Base-by-base conservation (phyloP, 1,139 yeast species). In the Zygosaccharomyces sapae region DNA sequence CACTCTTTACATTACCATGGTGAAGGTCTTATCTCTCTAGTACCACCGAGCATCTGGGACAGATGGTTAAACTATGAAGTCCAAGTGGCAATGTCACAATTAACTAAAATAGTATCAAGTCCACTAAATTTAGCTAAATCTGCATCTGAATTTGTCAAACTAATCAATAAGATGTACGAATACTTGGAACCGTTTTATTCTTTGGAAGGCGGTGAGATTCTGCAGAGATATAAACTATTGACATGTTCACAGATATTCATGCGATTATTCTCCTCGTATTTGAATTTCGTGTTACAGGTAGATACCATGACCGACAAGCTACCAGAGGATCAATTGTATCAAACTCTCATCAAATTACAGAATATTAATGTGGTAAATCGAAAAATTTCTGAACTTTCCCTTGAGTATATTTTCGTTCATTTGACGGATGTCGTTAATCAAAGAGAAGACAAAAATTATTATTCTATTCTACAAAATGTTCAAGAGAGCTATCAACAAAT, bases 221-320 rank as follows among this genome's bases (percentile, higher is more conserved):
- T 86, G 22, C 77, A 79, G 36, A 79, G 79, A 48, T 83, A 78
- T 58, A 87, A 88, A 58, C 70, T 86, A 46, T 76, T 79, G 57
- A 83, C 83, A 48, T 77, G 86, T 25, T 78, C 86, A 7, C 80
- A 79, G 22, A 80, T 88, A 33, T 95, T 88, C 61, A 66, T 88
- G 41, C 73, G 73, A 30, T 63, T 89, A 38, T 63, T 88, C 20
- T 84, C 83, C 47, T 70, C 70, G 36, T 89, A 86, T 59, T 74
- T 74, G 48, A 75, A 74, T 3, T 71, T 75, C 27, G 62, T 88
- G 16, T 39, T 59, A 62, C 70, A 18, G 72, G 71, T 37, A 71
- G 78, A 12, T 70, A 75, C 46, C 68, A 70, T 47, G 74, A 75
- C 5, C 72, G 66, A 50, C 54, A 65, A 35, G 56, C 71, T 19